Percentiles rank a stretch among this genome's conserved stretches.
Conservation (phyloP, 2,329 filamentous ascomycete species). For the Talaromyces funiculosus region DNA sequence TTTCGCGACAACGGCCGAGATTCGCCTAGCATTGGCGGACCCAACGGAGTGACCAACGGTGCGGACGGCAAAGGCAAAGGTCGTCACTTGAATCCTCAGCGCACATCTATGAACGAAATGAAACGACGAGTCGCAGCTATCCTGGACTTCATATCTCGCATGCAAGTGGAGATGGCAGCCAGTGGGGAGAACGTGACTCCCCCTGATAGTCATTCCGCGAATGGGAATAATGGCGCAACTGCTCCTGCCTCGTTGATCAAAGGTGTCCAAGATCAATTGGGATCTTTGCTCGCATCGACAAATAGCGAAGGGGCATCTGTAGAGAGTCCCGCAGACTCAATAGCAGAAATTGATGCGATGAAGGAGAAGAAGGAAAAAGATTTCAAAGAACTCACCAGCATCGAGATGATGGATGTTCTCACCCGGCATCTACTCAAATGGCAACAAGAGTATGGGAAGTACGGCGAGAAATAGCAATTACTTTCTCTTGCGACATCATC, state of each 20-base stretch:
- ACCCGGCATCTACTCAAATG: constrained; percentile 76
- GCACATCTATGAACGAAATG: constrained; percentile 80
- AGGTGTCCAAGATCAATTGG: constrained; percentile 33
- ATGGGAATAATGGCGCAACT: constrained; percentile 11
- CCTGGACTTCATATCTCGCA: constrained; percentile 82
- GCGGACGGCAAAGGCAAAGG: constrained; percentile 57
- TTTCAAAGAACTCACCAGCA: constrained; percentile 70
- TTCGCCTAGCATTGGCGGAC: constrained; percentile 29
- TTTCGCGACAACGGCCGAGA: constrained; percentile 27
- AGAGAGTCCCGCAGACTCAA: constrained; percentile 13
- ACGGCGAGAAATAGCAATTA: constrained; percentile 40
- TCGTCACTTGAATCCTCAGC: constrained; percentile 50
- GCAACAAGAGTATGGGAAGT: constrained; percentile 66
- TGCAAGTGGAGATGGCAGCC: constrained; percentile 78
- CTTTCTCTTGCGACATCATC: background rate
- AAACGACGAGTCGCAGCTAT: constrained; percentile 77
- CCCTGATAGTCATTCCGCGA: constrained; percentile 30
- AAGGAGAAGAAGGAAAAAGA: constrained; percentile 44
- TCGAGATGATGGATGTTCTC: constrained; percentile 87
- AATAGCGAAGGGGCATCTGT: constrained; percentile 21
- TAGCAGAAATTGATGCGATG: constrained; percentile 24
- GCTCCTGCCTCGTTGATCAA: constrained; percentile 29
- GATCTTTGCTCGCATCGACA: constrained; percentile 23
- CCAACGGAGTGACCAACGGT: constrained; percentile 48
- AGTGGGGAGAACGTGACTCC: constrained; percentile 43